These are phyloP conservation scores for Lasiodiplodia hormozganensis DNA, from an alignment of 2,329 filamentous ascomycete genomes.

Conservation along the genomic window DNA sequence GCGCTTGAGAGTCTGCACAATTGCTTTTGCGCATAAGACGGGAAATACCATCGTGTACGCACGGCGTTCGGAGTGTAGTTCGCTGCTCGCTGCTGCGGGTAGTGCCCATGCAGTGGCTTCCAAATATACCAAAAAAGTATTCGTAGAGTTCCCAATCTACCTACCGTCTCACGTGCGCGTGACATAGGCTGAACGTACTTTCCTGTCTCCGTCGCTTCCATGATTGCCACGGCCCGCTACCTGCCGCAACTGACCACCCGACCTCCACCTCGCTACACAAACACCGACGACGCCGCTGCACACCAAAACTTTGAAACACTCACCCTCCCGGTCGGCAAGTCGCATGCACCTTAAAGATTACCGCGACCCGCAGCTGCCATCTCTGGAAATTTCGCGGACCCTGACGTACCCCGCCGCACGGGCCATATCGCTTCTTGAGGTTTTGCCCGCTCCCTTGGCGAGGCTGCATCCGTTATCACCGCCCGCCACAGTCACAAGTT, in stretches of 20 bases:
- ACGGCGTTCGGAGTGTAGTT: slow-evolving; percentile 1
- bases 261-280: background rate
- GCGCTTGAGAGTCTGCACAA: background rate
- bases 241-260: background rate
- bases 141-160: background rate
- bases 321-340: background rate
- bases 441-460: slow-evolving; percentile 21
- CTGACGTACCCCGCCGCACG: slow-evolving; percentile 23
- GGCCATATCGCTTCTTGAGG: background rate
- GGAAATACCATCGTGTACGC: background rate
- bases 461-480: slow-evolving; percentile 19
- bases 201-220: background rate
- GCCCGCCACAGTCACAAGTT: slow-evolving; percentile 22
- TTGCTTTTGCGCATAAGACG: background rate
- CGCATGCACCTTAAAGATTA: background rate
- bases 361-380: background rate
- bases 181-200: background rate
- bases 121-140: slow-evolving; percentile 18
- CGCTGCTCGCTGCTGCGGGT: too few species aligned
- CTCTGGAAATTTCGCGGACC: slow-evolving; percentile 8
- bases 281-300: background rate
- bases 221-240: background rate
- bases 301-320: background rate
- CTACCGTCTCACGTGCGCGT: background rate
- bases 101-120: background rate